Base-by-base conservation (phyloP, 306 rosid species). In the Trichosanthes truncata region DNA sequence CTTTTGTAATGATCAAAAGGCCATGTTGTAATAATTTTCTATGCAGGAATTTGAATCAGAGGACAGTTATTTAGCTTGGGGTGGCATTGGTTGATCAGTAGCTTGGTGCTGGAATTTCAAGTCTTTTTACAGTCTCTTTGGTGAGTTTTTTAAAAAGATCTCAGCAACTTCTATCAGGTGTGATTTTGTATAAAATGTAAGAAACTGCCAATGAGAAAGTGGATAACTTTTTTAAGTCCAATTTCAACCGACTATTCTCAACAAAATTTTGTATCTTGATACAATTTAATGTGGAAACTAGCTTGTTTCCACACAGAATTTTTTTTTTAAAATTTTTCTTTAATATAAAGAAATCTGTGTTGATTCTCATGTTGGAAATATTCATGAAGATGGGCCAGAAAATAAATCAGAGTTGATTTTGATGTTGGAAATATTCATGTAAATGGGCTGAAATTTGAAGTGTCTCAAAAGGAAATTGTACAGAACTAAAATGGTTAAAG, bases 321-420 rank as follows among this genome's bases (percentile, higher is more conserved):
- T 63, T 63, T 18, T 31, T n/a, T n/a, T n/a, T n/a, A n/a, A n/a
- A n/a, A 17, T 63, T 33, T 63, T 33, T 63, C 43, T 63, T 31
- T 8, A 3, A 31, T 6, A 23, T 26, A 63, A 33, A 62, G 10
- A 63, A 17, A 63, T 63, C 45, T 63, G 12, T 14, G 43, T 33
- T 63, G 45, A 63, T 63, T 63, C 45, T 63, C 17, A 67, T 67
- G 74, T 67, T 67, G 74, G 29, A 67, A 67, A 67, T 38, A 20
- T 67, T 67, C 25, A 38, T 35, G 49, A 67, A 38, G 21, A 67
- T 67, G 49, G 45, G 51, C 74, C 49, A 67, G 1, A 10, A 21
- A 59, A 23, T 52, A 52, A 52, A 53, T 53, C 25, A 18, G 23
- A 18, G 23, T 53, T 53, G 59, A 53, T 53, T 53, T 5, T 53